Percentiles rank a stretch among this genome's conserved stretches.
phyloP scores from a whole-genome alignment of 2,329 filamentous ascomycete species.

The Dichotomopilus funicola region DNA sequence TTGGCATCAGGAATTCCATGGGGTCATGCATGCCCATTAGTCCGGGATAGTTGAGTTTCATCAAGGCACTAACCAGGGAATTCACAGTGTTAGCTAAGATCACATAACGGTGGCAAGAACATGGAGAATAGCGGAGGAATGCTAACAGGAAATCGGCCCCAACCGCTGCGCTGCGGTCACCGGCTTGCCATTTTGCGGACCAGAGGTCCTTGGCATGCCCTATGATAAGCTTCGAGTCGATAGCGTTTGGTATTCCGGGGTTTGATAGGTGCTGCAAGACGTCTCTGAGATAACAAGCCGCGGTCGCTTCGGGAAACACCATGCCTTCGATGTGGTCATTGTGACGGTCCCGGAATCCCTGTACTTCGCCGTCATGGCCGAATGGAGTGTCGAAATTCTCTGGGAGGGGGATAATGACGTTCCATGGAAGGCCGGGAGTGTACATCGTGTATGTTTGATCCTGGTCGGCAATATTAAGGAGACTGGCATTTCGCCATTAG shows the following conservation, averaged over 20 bases:
- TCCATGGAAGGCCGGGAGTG: conserved; percentile 12
- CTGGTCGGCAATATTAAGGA: conserved; percentile 25
- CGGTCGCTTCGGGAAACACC: conserved; percentile 26
- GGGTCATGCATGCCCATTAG: conserved; percentile 15
- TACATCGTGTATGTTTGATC: conserved; percentile 25
- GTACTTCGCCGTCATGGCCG: conserved; percentile 12
- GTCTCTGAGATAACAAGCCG: conserved; percentile 24
- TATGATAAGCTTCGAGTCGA: conserved; percentile 19
- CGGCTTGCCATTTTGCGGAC: conserved; percentile 21
- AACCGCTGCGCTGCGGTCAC: conserved; percentile 23
- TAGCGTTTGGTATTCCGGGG: conserved; percentile 5
- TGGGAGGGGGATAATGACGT: conserved; percentile 24
- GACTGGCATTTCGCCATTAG: conserved; percentile 14
- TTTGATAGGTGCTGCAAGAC: conserved; percentile 21
- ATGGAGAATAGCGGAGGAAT: not conserved
- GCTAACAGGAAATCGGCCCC: conserved; percentile 26
- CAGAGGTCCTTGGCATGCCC: conserved; percentile 20
- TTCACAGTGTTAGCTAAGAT: conserved; percentile 11
- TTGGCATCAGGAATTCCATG: not conserved
- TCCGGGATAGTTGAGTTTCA: conserved; percentile 27
- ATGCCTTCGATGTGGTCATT: conserved; percentile 24
- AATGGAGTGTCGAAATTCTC: conserved; percentile 22
- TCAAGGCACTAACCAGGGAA: conserved; percentile 20
- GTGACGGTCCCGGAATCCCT: conserved; percentile 17
- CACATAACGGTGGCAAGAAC: not conserved